These are phyloP conservation scores for Wickerhamomyces rabaulensis DNA, from an alignment of 805 yeast species.

Conservation along the genomic window DNA sequence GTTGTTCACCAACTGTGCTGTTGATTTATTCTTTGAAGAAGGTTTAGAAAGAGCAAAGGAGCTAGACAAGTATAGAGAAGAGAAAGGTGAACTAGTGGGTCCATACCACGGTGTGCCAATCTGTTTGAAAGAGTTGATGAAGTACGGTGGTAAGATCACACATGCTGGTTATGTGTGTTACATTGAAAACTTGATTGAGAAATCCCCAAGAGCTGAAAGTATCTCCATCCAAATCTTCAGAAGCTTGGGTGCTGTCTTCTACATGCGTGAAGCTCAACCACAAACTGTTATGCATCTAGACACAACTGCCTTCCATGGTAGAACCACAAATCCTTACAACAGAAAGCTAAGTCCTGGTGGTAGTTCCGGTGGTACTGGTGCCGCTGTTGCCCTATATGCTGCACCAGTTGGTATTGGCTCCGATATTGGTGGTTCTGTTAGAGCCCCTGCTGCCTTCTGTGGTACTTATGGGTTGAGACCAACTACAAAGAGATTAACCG, in stretches of 20 bases:
- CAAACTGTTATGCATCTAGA: conserved; percentile 69
- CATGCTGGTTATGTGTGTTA: conserved; percentile 56
- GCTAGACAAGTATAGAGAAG: conserved; percentile 42
- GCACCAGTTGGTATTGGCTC: conserved; percentile 62
- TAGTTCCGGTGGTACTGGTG: conserved; percentile 70
- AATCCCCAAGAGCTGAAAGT: conserved; percentile 39
- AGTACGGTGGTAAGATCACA: conserved; percentile 49
- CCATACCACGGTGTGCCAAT: conserved; percentile 69
- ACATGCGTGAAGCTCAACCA: conserved; percentile 63
- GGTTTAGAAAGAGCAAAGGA: conserved; percentile 53
- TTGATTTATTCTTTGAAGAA: conserved; percentile 44
- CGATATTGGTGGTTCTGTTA: conserved; percentile 68
- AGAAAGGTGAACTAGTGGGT: conserved; percentile 49
- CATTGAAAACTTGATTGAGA: conserved; percentile 35
- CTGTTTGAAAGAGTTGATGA: conserved; percentile 62
- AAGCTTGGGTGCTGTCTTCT: conserved; percentile 45
- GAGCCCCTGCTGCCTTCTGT: conserved; percentile 63
- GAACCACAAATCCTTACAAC: conserved; percentile 56
- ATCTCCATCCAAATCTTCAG: conserved; percentile 38
- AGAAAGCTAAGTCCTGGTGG: conserved; percentile 60
- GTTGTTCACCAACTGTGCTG: conserved; percentile 37
- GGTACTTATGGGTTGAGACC: conserved; percentile 61
- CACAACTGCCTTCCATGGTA: conserved; percentile 56
- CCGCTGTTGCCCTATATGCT: conserved; percentile 50
- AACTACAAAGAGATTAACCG: conserved; percentile 42